Evolutionary conservation across 139 green algal genomes (phyloP), one percentile per base, ranked within the genome.

Genomic region (Tetradesmus obliquus): DNA sequence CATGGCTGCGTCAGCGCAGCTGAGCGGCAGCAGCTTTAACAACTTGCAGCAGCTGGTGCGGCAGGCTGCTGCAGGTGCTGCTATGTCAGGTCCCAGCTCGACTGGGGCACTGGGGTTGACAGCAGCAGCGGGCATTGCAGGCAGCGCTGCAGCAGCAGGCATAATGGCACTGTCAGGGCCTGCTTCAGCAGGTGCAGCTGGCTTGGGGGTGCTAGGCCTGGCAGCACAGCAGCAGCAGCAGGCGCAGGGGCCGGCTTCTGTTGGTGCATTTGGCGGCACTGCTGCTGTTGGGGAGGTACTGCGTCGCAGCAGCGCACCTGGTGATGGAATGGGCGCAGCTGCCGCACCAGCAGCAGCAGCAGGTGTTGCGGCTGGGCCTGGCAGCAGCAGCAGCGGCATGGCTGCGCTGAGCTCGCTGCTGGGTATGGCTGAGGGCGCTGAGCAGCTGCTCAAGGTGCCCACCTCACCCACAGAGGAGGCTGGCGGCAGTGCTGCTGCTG

Each of bases 41-140:
- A 90, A 60, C 53, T 53, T 90, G 86, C 71, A 90, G 69, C 86
- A 84, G 71, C 71, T 90, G 13, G 86, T 81, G 19, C 45, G 55
- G 22, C 86, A 90, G 86, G 71, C 86, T 57, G 19, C 51, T 60
- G 86, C 69, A 54, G 71, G 17, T 76, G 66, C 66, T 76, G 66
- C 66, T n/a, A 3, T 76, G 66, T 76, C 66, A 76, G 66, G 66
- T 8, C 66, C 66, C n/a, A 76, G 66, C 66, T 76, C 66, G 1
- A 19, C n/a, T n/a, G 66, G 66, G 66, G 66, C 66, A 76, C 17
- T 76, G 66, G 66, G 66, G 3, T 24, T 24, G 15, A 24, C 66
- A 24, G 17, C 66, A 76, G 66, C 66, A 76, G 15, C 66, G n/a
- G 66, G 66, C 66, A 76, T 71, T 45, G 32, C 32, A 45, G 32